Evolutionary conservation across 441 rosid genomes (phyloP).

Genomic region (Arabidopsis hybrid): DNA sequence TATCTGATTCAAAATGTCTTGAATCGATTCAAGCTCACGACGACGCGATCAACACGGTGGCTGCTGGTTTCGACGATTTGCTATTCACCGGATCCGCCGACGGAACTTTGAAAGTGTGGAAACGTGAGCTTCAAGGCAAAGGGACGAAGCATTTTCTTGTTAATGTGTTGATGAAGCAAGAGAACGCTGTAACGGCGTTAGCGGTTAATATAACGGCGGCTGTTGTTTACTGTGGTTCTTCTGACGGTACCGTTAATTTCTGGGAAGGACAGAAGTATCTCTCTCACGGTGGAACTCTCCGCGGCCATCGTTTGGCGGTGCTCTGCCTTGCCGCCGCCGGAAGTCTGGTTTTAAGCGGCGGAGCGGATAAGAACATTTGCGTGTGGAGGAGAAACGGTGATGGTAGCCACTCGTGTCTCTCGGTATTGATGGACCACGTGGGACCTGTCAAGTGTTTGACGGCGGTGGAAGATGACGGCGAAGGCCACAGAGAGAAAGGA

Average conservation of each 20-base stretch:
- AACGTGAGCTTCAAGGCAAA: constrained; percentile 57
- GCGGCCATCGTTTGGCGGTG: constrained; percentile 64
- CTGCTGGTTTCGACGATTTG: constrained; percentile 50
- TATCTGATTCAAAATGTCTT: constrained; percentile 56
- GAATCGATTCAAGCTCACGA: constrained; percentile 65
- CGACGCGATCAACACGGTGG: constrained; percentile 62
- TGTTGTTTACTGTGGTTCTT: constrained; percentile 61
- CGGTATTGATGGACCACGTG: constrained; percentile 59
- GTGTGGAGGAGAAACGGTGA: constrained; percentile 63
- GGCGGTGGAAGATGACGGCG: constrained; percentile 35
- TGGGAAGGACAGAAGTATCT: constrained; percentile 57
- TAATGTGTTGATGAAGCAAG: constrained; percentile 58
- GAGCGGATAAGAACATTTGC: constrained; percentile 64
- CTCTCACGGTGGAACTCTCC: constrained; percentile 56
- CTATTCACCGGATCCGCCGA: constrained; percentile 71
- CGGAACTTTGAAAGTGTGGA: constrained; percentile 68
- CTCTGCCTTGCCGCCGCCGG: constrained; percentile 59
- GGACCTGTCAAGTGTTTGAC: constrained; percentile 72
- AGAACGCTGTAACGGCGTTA: constrained; percentile 63
- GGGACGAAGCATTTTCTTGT: constrained; percentile 54
- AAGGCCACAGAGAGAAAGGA: constrained; percentile 18
- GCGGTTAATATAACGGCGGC: constrained; percentile 50
- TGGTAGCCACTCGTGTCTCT: constrained; percentile 55
- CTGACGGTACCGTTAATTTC: constrained; percentile 64
- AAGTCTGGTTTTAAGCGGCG: constrained; percentile 62